phyloP scores from a whole-genome alignment of 345 rosid species.

The Isatis tinctoria region DNA sequence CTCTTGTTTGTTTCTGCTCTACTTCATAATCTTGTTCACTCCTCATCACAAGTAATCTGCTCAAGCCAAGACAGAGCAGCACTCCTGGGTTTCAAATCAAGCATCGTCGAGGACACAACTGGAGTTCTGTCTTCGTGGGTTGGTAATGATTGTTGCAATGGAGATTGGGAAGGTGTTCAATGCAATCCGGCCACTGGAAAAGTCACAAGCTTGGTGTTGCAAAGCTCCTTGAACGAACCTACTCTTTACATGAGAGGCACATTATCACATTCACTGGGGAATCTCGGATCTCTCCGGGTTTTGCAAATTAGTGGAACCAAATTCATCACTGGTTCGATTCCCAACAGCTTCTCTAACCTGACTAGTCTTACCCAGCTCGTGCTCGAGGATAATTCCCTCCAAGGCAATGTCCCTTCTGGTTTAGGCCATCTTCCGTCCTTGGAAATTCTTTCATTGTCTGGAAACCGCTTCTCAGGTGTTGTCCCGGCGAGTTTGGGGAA shows the following conservation, averaged over 20 bases:
- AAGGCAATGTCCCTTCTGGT: slow-evolving; percentile 60
- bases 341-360: slow-evolving; percentile 50
- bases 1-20: slow-evolving; percentile 39
- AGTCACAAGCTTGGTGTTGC: slow-evolving; percentile 56
- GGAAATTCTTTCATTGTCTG: slow-evolving; percentile 50
- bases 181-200: slow-evolving; percentile 67
- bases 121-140: slow-evolving; percentile 66
- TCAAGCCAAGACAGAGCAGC: slow-evolving; percentile 63
- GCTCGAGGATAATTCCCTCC: slow-evolving; percentile 69
- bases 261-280: slow-evolving; percentile 64
- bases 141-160: slow-evolving; percentile 70
- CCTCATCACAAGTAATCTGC: slow-evolving; percentile 40
- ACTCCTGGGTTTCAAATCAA: slow-evolving; percentile 74
- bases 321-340: slow-evolving; percentile 69
- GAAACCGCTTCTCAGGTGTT: slow-evolving; percentile 61
- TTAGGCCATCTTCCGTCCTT: slow-evolving; percentile 53
- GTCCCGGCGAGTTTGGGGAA: slow-evolving; percentile 66
- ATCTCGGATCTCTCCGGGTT: slow-evolving; percentile 51
- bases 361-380: slow-evolving; percentile 50
- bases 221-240: slow-evolving; percentile 42
- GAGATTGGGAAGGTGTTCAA: slow-evolving; percentile 90
- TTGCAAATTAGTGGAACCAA: slow-evolving; percentile 68
- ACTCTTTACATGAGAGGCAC: slow-evolving; percentile 70
- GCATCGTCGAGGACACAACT: slow-evolving; percentile 62
- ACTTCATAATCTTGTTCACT: slow-evolving; percentile 25